Conservation (phyloP, 306 rosid species). For the Phaseolus lunatus region DNA sequence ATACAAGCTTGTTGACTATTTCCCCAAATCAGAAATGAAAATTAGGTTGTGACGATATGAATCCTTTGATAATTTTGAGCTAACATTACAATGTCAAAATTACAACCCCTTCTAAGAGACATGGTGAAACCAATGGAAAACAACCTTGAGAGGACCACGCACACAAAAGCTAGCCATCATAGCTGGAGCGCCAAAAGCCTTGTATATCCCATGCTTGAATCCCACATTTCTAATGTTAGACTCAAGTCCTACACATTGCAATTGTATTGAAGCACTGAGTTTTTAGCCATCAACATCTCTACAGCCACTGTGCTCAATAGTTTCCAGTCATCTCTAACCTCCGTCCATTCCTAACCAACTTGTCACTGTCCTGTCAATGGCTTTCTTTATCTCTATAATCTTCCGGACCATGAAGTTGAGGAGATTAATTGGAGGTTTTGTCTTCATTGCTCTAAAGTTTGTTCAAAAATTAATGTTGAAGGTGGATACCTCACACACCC, state of each 20-base stretch:
- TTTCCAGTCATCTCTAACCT: no score
- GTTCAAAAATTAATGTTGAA: not conserved
- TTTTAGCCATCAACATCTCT: not conserved
- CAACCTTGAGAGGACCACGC: not conserved
- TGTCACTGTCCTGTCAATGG: no score
- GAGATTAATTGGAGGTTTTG: not conserved
- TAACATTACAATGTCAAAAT: not conserved
- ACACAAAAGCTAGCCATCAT: not conserved
- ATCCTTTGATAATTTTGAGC: not conserved
- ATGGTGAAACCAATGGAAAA: not conserved
- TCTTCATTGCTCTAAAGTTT: not conserved
- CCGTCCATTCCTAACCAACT: no score
- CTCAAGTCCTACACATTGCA: not conserved
- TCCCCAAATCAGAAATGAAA: not conserved
- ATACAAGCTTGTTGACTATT: not conserved
- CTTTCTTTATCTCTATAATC: no score
- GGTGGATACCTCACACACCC: not conserved
- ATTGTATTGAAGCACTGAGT: not conserved
- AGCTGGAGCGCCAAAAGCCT: not conserved
- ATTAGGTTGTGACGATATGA: not conserved
- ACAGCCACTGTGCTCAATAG: not conserved
- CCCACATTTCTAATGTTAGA: not conserved
- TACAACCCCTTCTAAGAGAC: not conserved
- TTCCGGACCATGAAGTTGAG: no score
- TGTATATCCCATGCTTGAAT: not conserved